Evolutionary conservation across 2,329 filamentous ascomycete species (phyloP).

Genomic region (Penicillium sumatraense): DNA sequence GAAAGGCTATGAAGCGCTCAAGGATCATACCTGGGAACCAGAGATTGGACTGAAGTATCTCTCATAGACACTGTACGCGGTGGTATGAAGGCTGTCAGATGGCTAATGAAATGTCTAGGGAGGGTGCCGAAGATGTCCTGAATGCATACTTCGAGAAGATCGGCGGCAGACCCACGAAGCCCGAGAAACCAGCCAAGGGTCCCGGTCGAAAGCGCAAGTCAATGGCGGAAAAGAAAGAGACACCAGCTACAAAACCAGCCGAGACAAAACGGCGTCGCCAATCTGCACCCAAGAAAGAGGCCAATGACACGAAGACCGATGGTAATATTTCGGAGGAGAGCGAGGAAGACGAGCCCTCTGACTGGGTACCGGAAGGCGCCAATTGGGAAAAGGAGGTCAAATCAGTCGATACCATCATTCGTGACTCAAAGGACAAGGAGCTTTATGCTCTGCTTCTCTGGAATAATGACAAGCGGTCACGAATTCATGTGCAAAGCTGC

Average conservation of each 20-base stretch:
- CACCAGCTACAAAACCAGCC: slow-evolving; percentile 23
- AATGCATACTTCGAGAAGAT: slow-evolving; percentile 47
- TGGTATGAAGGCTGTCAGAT: neutral
- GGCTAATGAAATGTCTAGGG: slow-evolving; percentile 33
- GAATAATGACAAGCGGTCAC: slow-evolving; percentile 51
- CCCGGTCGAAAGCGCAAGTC: slow-evolving; percentile 40
- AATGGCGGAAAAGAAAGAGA: slow-evolving; percentile 32
- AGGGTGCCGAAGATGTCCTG: slow-evolving; percentile 45
- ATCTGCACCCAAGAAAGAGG: slow-evolving; percentile 24
- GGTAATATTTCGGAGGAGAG: slow-evolving; percentile 15
- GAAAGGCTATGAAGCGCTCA: slow-evolving; percentile 49
- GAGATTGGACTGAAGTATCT: slow-evolving; percentile 50
- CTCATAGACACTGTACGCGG: neutral
- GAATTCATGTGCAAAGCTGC: slow-evolving; percentile 45
- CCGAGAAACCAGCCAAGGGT: slow-evolving; percentile 10
- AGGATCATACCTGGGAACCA: slow-evolving; percentile 52
- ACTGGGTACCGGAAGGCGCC: slow-evolving; percentile 47
- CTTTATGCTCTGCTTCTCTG: slow-evolving; percentile 48
- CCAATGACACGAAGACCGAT: slow-evolving; percentile 16
- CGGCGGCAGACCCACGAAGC: slow-evolving; percentile 47
- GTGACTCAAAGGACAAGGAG: slow-evolving; percentile 36
- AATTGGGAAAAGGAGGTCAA: slow-evolving; percentile 51
- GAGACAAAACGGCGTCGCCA: slow-evolving; percentile 35
- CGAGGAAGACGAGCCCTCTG: slow-evolving; percentile 26
- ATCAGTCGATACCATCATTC: slow-evolving; percentile 49